These are phyloP conservation scores for Gaeumannomyces tritici DNA, from an alignment of 2,329 filamentous ascomycete genomes.

Conservation along the genomic window DNA sequence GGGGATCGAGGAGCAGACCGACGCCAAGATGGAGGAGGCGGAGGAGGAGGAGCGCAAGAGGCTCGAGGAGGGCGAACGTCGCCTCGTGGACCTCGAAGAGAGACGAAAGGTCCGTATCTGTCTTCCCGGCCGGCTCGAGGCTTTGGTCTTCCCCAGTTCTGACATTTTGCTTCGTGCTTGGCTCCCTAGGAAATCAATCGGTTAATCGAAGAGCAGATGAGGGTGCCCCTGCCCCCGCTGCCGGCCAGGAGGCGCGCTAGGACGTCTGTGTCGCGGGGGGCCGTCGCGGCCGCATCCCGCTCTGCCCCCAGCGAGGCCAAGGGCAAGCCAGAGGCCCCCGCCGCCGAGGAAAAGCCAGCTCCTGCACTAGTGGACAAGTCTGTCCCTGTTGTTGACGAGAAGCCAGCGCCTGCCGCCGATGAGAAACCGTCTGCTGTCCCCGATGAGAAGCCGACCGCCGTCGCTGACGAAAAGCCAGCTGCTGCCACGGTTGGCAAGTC, in stretches of 20 bases:
- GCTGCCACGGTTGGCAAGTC: not conserved
- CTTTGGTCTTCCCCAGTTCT: not conserved
- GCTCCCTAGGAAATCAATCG: constrained; percentile 29
- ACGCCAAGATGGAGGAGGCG: constrained; percentile 21
- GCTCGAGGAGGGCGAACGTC: constrained; percentile 21
- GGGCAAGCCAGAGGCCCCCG: not conserved
- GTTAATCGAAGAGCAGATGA: constrained; percentile 30
- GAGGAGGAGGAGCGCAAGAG: constrained; percentile 20
- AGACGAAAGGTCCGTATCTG: constrained; percentile 17
- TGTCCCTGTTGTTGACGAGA: not conserved
- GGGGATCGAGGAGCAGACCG: constrained; percentile 24
- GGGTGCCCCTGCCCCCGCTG: constrained; percentile 18
- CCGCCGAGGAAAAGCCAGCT: not conserved
- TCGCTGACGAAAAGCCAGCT: not conserved
- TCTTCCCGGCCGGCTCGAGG: too few relatives aligned
- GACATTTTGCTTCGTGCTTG: not conserved
- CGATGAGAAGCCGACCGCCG: not conserved
- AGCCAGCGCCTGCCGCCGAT: not conserved
- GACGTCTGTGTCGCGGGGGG: not conserved
- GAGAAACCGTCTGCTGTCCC: not conserved
- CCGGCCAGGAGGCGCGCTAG: constrained; percentile 14
- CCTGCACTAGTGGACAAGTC: too few relatives aligned
- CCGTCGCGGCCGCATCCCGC: not conserved
- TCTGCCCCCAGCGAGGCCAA: not conserved
- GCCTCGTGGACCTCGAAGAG: constrained; percentile 22